Evolutionary conservation across 768 basidiomycete species (phyloP).

Genomic region (Asterophora lycoperdoides): DNA sequence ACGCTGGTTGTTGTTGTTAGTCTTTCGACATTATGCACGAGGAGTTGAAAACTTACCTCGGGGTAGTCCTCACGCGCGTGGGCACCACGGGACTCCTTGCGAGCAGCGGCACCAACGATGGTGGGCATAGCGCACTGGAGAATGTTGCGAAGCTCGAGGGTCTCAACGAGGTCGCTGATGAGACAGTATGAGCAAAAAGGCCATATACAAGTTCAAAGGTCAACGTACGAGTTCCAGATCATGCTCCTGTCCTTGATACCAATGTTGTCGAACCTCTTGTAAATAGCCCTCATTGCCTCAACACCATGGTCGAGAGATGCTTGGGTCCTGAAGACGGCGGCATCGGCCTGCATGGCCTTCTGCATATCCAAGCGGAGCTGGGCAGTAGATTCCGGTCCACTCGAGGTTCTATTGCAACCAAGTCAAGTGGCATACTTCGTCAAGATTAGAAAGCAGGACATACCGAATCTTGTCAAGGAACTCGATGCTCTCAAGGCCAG

Average conservation of each 20-base stretch:
- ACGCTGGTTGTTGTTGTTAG: constrained; percentile 44
- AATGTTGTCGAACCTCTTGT: constrained; percentile 85
- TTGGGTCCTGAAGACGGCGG: constrained; percentile 96
- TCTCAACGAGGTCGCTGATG: constrained; percentile 89
- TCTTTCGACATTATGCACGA: neutral
- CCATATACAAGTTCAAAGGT: neutral
- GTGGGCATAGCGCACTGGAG: constrained; percentile 96
- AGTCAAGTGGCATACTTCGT: neutral
- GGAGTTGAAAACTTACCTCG: constrained; percentile 51
- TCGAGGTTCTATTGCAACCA: constrained; percentile 49
- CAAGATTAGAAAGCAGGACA: constrained; percentile 1
- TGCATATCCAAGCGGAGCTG: constrained; percentile 95
- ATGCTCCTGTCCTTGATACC: constrained; percentile 97
- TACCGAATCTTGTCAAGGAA: constrained; percentile 85
- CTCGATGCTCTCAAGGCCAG: constrained; percentile 80
- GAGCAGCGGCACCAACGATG: constrained; percentile 86
- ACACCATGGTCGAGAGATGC: constrained; percentile 90
- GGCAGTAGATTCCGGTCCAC: constrained; percentile 82
- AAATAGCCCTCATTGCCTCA: constrained; percentile 76
- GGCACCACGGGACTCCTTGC: constrained; percentile 97
- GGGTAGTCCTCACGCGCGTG: constrained; percentile 98
- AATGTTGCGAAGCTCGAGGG: constrained; percentile 93
- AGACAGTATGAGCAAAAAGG: constrained; percentile 6
- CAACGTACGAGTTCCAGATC: constrained; percentile 97
- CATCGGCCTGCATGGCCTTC: constrained; percentile 98